phyloP scores from a whole-genome alignment of 306 rosid species.

The Castanopsis chinensis region DNA sequence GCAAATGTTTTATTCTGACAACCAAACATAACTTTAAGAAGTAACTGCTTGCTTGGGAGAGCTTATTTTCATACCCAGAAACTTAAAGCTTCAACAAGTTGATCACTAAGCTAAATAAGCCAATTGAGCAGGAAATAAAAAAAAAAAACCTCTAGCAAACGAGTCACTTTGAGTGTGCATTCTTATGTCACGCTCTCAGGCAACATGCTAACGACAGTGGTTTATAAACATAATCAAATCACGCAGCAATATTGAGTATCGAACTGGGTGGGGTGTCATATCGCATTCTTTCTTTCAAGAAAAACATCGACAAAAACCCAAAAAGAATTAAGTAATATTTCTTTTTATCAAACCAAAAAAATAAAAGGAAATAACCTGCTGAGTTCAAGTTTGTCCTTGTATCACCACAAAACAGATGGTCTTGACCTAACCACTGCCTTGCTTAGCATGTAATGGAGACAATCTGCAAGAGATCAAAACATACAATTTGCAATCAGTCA shows the following conservation, averaged over 20 bases:
- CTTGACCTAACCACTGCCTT: conserved; percentile 74
- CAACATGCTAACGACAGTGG: neutral
- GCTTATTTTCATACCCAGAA: too few species aligned
- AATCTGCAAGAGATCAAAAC: conserved; percentile 43
- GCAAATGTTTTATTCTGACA: neutral
- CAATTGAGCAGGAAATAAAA: neutral
- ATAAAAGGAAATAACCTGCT: conserved; percentile 56
- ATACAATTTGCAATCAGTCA: neutral
- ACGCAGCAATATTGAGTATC: neutral
- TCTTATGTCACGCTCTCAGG: neutral
- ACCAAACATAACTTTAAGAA: neutral
- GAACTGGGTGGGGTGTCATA: too few species aligned
- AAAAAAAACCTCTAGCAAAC: too few species aligned
- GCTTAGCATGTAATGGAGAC: conserved; percentile 85
- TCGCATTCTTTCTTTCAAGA: neutral
- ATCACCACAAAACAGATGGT: conserved; percentile 89
- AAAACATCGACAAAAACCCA: neutral
- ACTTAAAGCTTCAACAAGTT: too few species aligned
- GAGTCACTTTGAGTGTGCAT: neutral
- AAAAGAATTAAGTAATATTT: neutral
- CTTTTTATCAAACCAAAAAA: neutral
- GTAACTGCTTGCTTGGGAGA: neutral
- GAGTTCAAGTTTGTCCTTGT: conserved; percentile 84
- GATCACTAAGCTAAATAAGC: too few species aligned
- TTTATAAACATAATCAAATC: neutral